Percentiles rank a stretch among this genome's conserved stretches.
These are phyloP conservation scores for Nannizziopsis barbatae DNA, from an alignment of 2,329 filamentous ascomycete species.

Conservation along the genomic window DNA sequence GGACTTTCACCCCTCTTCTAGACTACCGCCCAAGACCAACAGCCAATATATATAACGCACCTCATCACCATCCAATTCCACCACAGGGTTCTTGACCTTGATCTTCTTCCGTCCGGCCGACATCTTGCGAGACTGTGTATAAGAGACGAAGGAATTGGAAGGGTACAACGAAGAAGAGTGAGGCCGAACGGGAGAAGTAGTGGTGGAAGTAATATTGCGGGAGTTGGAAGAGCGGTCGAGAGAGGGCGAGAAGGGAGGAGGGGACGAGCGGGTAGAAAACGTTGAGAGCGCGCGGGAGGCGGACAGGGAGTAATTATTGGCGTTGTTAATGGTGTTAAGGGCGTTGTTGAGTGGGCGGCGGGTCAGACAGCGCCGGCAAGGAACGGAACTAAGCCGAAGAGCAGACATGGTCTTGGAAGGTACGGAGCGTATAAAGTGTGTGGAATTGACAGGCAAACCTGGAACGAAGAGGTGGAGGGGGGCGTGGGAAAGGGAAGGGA, in stretches of 20 bases:
- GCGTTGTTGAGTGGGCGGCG: constrained; percentile 16
- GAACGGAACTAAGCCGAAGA: constrained; percentile 32
- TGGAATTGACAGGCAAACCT: constrained; percentile 6
- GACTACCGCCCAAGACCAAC: not conserved
- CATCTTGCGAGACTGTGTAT: constrained; percentile 36
- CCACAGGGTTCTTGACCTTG: constrained; percentile 98
- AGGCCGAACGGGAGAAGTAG: constrained; percentile 15
- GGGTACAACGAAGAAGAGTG: not conserved
- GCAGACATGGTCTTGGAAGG: constrained; percentile 24
- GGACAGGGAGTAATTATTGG: constrained; percentile 5
- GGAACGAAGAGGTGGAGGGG: constrained; percentile 1
- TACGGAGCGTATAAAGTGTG: constrained; percentile 10
- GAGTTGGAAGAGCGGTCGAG: not conserved
- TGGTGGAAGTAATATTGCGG: constrained; percentile 20
- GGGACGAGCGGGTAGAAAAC: constrained; percentile 12
- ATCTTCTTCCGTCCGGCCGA: constrained; percentile 59
- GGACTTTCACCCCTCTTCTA: too few relatives aligned
- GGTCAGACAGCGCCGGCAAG: constrained; percentile 26
- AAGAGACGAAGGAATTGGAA: not conserved
- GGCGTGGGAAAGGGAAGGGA: not conserved
- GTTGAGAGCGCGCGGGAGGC: constrained; percentile 10
- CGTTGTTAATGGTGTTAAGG: too few relatives aligned
- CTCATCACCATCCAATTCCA: constrained; percentile 85
- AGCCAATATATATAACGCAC: constrained; percentile 23
- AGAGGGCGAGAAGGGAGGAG: constrained; percentile 18